phyloP scores from a whole-genome alignment of 768 basidiomycete species.

The Rubroboletus satanas region DNA sequence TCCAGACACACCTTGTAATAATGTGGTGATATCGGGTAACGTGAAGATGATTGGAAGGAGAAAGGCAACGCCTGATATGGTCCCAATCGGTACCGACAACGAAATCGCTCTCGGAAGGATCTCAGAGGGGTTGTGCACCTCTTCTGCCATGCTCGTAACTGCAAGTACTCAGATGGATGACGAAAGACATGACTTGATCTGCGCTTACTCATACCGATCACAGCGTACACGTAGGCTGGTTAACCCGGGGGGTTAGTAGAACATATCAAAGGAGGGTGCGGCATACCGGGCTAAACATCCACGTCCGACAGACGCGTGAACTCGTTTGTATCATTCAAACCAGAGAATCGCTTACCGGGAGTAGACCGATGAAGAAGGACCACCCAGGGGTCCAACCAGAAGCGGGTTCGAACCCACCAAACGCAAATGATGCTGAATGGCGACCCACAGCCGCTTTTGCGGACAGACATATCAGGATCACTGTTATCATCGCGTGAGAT shows the following conservation, averaged over 20 bases:
- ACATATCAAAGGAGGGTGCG: neutral
- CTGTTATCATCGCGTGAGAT: constrained; percentile 32
- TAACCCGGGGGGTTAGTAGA: constrained; percentile 15
- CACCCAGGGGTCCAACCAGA: constrained; percentile 67
- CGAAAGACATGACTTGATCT: neutral
- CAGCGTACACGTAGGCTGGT: constrained; percentile 52
- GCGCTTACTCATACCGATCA: constrained; percentile 56
- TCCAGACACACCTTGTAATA: constrained; percentile 44
- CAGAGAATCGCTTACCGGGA: constrained; percentile 40
- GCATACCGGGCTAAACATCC: constrained; percentile 27
- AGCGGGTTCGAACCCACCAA: constrained; percentile 58
- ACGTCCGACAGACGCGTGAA: neutral
- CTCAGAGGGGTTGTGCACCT: constrained; percentile 54
- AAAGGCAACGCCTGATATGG: constrained; percentile 49
- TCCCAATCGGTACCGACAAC: constrained; percentile 51
- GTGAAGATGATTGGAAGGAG: constrained; percentile 65
- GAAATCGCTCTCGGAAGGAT: constrained; percentile 55
- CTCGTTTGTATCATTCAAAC: neutral
- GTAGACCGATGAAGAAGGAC: constrained; percentile 64
- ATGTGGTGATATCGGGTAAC: constrained; percentile 50
- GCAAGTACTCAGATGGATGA: neutral
- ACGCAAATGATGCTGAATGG: constrained; percentile 51
- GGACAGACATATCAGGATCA: constrained; percentile 54
- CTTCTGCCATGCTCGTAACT: constrained; percentile 68
- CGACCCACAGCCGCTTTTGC: constrained; percentile 54